Evolutionary conservation across 192 early-diverging fungal species (phyloP), one percentile per base, ranked within the genome.

Genomic region (Umbelopsis isabellina): DNA sequence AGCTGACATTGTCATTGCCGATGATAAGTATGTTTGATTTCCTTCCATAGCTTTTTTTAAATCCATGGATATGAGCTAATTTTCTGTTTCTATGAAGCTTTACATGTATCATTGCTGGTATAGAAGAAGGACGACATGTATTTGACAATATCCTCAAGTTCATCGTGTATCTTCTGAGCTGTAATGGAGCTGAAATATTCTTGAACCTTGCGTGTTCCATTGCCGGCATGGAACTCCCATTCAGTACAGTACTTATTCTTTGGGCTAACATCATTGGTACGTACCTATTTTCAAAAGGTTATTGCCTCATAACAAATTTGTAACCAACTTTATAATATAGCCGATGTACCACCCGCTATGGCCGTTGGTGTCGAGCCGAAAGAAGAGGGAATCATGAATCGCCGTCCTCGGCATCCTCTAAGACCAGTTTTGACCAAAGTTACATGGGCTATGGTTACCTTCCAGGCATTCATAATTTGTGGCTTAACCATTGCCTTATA

Each of bases 111-210:
- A 93, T 98, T 6, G 85, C 85, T n/a, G 96, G 95, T 12, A 91
- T 99, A 13, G 86, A 90, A 70, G 95, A 98, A 79, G 97, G 97
- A 41, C 86, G 97, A 20, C 90, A 89, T 48, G 95, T 99, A 15
- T 99, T 96, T 84, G 95, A 95, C 84, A 99, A 99, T 82, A 99
- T 99, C 79, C 83, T 92, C 45, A 98, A 98, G 85, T 99, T 99
- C 68, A 92, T 99, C 69, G 89, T 99, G 15, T 97, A 98, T 77
- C 85, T 98, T 67, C 73, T 97, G 46, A 91, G 88, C 70, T 97
- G 96, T 83, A 98, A 98, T 77, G 91, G 92, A 48, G 95, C 96
- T 33, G 97, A 98, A 82, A 95, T 98, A 67, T 90, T 97, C 71
- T 79, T 97, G 69, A 90, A 95, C 84, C 72, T 98, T 47, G 83